Evolutionary conservation across 257 asterid genomes (phyloP), one percentile per base, ranked within the genome.

Genomic region (Primulina eburnea): DNA sequence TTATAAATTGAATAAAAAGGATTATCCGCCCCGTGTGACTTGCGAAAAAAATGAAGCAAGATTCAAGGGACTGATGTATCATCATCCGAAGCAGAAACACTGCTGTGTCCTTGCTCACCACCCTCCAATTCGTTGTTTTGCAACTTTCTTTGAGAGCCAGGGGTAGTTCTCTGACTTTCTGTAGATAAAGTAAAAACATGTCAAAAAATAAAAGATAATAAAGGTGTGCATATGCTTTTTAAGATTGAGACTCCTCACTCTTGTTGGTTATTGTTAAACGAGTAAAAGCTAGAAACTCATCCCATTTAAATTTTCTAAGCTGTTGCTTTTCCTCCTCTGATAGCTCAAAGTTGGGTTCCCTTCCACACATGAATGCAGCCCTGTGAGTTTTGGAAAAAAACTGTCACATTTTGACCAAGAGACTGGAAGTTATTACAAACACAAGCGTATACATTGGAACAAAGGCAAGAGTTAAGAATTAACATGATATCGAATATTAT

Each of bases 311-410:
- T 68, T 81, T 75, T 18, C 82, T 69, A 7, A 88, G 89, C 67
- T 86, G 87, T 60, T 75, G 75, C 76, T 85, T 85, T 78, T 87
- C 95, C 70, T 80, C 87, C 70, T 85, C 88, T 3, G 82, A 34
- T 53, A 85, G 83, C 28, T 80, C 86, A 52, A 82, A 83, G 73
- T 87, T 87, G 14, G 95, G 95, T 64, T 83, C 90, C 71, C 91
- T 85, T 52, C 94, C 88, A 28, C 94, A 85, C 89, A 83, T 83
- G 68, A 88, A 88, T 32, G 34, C 34, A 65, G 95, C 92, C 87
- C 92, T 86, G 76, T 33, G 67, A 75, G 12, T 68, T 52, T 21
- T 20, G 11, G 12, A 35, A 64, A 8, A 8, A 30, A 58, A 29
- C 30, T 5, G 34, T 58, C 55, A 17, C 17, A 34, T 33, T 67